These are phyloP conservation scores for Geotrichum candidum DNA, from an alignment of 1,139 yeast genomes.

Conservation along the genomic window DNA sequence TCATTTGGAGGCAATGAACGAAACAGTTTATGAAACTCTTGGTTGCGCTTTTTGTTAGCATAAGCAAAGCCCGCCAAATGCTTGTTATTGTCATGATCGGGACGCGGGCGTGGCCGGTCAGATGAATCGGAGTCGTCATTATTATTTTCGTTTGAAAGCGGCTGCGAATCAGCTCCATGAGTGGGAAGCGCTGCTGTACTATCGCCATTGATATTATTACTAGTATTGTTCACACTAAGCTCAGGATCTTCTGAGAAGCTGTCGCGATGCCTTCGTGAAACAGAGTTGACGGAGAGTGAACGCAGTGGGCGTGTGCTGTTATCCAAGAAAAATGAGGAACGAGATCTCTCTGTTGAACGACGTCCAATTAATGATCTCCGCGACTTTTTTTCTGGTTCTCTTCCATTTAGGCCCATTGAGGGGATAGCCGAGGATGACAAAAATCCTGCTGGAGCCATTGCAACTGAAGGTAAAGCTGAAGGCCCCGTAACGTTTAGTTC, in stretches of 20 bases:
- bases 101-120: constrained; percentile 6
- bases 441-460: background rate
- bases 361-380: constrained; percentile 9
- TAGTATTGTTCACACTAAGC: background rate
- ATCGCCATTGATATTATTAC: background rate
- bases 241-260: constrained; percentile 3
- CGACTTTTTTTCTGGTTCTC: background rate
- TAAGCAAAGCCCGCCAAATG: constrained; percentile 39
- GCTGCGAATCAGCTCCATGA: background rate
- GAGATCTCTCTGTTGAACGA: background rate
- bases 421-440: background rate
- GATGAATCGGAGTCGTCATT: background rate
- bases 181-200: background rate
- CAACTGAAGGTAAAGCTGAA: background rate
- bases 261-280: background rate
- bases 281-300: constrained; percentile 1
- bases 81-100: constrained; percentile 38
- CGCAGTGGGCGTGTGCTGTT: background rate
- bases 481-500: background rate
- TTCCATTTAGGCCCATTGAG: background rate
- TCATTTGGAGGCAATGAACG: constrained; percentile 64
- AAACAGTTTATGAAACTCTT: constrained; percentile 75
- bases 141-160: background rate
- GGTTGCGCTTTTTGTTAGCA: constrained; percentile 65
- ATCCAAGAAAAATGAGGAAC: background rate